Evolutionary conservation across 345 rosid genomes (phyloP), one percentile per base, ranked within the genome.

Genomic region (Pugionium cornutum): DNA sequence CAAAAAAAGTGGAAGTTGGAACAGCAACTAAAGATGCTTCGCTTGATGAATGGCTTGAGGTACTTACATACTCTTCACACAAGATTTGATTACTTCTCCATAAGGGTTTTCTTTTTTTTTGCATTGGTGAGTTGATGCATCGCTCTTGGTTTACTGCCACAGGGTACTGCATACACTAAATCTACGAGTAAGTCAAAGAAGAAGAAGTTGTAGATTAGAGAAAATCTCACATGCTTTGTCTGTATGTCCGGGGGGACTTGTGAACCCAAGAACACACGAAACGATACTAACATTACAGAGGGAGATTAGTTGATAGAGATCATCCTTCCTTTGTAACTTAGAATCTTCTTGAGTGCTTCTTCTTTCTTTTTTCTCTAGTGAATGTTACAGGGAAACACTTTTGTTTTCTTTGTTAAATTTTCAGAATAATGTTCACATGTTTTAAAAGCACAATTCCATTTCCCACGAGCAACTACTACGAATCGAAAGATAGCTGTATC

Each of bases 21-120:
- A 88, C 96, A 2, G 73, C 79, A 41, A 58, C 79, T 45, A 82
- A 79, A 26, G 95, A 90, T 82, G 83, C 82, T 42, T 85, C 92
- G 0, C 70, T 77, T 83, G 96, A 94, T 62, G 99, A 94, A 69
- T 94, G 99, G 99, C 95, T 94, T 49, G 82, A 94, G 97, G 99
- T 58, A 67, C 2, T 2, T 28, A 26, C 62, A 30, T 40, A 4
- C 49, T 18, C 18, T 18, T 18, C 18, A 18, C 18, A 57, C 50
- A 41, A 41, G 39, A 57, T 37, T 18, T 44, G 4, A 6, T 11
- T 39, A 41, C 29, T 49, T 64, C 8, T 29, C 11, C 27, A 4
- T 33, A 28, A 32, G 28, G 3, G 28, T 68, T 67, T 34, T 31
- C 18, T 18, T 18, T 18, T 18, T 18, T 18, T 18, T 18, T 52